These are phyloP conservation scores for Cystofilobasidium capitatum DNA, from an alignment of 768 basidiomycete species.

Conservation along the genomic window DNA sequence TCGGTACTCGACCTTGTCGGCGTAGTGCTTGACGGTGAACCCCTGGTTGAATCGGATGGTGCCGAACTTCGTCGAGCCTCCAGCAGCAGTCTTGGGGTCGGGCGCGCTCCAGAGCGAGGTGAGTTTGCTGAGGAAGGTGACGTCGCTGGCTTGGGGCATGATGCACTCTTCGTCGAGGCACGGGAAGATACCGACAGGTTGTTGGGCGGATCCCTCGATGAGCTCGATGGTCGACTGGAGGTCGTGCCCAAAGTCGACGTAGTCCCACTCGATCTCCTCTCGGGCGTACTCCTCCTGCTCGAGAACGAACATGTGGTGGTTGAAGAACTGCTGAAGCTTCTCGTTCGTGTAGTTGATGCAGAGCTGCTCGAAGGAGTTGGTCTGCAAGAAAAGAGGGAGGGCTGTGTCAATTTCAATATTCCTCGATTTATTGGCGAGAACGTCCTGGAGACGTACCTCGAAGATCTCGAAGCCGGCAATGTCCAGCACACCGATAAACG, in stretches of 20 bases:
- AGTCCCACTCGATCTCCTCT: constrained; percentile 95
- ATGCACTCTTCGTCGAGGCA: constrained; percentile 96
- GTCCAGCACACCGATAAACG: constrained; percentile 96
- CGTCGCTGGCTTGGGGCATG: constrained; percentile 96
- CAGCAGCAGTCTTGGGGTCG: constrained; percentile 45
- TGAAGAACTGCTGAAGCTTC: constrained; percentile 78
- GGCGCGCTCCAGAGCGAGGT: constrained; percentile 56
- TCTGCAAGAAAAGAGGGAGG: constrained; percentile 27
- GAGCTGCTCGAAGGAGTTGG: constrained; percentile 92
- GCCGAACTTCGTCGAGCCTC: constrained; percentile 61
- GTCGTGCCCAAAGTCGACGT: constrained; percentile 94
- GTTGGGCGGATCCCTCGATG: constrained; percentile 64
- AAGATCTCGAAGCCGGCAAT: constrained; percentile 97
- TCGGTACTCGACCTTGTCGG: constrained; percentile 89
- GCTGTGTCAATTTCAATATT: neutral
- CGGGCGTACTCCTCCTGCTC: constrained; percentile 98
- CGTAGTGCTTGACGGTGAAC: constrained; percentile 92
- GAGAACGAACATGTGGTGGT: constrained; percentile 98
- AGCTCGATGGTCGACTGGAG: constrained; percentile 97
- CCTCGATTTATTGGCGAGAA: too few relatives aligned
- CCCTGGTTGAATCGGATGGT: constrained; percentile 73
- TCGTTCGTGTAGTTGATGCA: constrained; percentile 99
- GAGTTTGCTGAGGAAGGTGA: constrained; percentile 88
- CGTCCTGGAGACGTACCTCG: constrained; percentile 29
- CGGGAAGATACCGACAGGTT: constrained; percentile 76